Evolutionary conservation across 2,329 filamentous ascomycete genomes (phyloP).

Genomic region (Epichloe gansuensis): DNA sequence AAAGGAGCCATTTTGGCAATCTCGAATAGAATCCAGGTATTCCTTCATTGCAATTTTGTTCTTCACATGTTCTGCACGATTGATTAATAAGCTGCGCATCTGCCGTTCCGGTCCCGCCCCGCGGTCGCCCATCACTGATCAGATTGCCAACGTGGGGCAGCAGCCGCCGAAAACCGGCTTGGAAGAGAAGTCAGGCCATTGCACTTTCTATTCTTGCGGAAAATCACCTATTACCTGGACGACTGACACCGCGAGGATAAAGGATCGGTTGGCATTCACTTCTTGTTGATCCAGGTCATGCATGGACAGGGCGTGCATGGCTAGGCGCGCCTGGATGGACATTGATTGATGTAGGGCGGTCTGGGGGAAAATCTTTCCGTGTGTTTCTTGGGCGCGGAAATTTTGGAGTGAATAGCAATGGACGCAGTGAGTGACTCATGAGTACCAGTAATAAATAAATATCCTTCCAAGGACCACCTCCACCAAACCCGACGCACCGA

Average conservation of each 20-base stretch:
- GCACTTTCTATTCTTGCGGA: background rate
- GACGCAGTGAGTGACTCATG: background rate
- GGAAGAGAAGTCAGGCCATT: background rate
- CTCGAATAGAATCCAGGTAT: background rate
- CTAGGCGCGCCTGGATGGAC: background rate
- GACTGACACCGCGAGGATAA: too few species aligned
- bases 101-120: too few species aligned
- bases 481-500: too few species aligned
- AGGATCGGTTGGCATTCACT: too few species aligned
- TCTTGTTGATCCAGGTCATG: too few species aligned
- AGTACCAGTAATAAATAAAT: background rate
- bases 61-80: background rate
- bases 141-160: background rate
- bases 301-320: too few species aligned
- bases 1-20: too few species aligned
- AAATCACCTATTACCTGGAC: background rate
- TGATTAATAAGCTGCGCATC: too few species aligned
- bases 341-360: background rate
- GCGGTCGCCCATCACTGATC: background rate
- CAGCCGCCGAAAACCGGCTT: background rate
- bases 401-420: background rate
- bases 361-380: background rate
- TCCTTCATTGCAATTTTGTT: background rate
- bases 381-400: too few species aligned
- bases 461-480: too few species aligned